A percentile compares a stretch with the other conserved stretches of the same genome.
Evolutionary conservation across 1,284 basidiomycete genomes (phyloP).

Genomic region (Ganoderma lucidum): DNA sequence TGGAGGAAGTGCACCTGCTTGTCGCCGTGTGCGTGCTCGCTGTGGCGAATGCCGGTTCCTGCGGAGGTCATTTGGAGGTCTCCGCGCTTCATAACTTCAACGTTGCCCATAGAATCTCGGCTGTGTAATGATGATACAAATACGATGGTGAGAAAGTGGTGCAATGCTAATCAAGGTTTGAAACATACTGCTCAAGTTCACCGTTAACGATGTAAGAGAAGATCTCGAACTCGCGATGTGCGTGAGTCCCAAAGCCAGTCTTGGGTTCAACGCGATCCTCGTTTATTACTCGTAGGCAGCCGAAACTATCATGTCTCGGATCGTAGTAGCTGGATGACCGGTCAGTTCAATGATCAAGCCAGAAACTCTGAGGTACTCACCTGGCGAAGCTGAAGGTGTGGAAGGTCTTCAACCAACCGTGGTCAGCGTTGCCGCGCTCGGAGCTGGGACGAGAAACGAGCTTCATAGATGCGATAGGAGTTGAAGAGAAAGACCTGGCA

Average conservation of each 20-base stretch:
- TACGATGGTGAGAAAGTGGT: not conserved
- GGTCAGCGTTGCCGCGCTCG: constrained; percentile 82
- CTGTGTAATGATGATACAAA: constrained; percentile 49
- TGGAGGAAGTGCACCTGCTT: constrained; percentile 84
- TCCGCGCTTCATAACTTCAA: constrained; percentile 87
- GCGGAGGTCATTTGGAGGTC: constrained; percentile 92
- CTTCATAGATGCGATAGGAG: constrained; percentile 42
- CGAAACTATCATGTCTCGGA: constrained; percentile 60
- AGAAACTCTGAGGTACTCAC: constrained; percentile 48
- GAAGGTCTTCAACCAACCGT: constrained; percentile 92
- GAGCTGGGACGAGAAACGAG: constrained; percentile 66
- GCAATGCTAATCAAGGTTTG: not conserved
- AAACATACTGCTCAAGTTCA: constrained; percentile 75
- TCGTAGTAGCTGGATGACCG: constrained; percentile 65
- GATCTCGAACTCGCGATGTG: constrained; percentile 90
- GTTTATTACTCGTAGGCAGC: constrained; percentile 82
- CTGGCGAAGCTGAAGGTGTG: constrained; percentile 87
- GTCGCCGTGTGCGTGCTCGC: constrained; percentile 71
- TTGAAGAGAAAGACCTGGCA: constrained; percentile 15
- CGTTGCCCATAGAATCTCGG: constrained; percentile 90
- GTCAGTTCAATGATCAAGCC: not conserved
- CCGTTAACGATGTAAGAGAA: constrained; percentile 89
- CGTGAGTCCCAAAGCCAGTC: constrained; percentile 89
- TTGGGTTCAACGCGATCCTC: constrained; percentile 86
- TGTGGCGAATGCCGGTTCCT: constrained; percentile 88